phyloP scores from a whole-genome alignment of 331 rosid species.

The Malus hybrid region DNA sequence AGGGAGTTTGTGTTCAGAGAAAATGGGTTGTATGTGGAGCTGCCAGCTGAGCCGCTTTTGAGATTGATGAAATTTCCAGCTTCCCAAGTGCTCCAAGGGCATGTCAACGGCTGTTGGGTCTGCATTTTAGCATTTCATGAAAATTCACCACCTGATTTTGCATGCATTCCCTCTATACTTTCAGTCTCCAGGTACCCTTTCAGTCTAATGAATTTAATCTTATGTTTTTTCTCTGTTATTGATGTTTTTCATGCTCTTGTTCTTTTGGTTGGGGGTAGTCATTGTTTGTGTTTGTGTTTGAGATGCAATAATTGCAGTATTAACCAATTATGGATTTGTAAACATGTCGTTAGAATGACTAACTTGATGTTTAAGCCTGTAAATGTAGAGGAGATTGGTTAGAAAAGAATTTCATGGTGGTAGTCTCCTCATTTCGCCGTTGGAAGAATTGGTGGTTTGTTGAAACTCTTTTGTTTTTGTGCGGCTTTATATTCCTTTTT shows the following conservation, averaged over 20 bases:
- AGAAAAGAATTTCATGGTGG: background rate
- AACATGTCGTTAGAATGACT: background rate
- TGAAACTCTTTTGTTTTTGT: background rate
- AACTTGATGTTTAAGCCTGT: background rate
- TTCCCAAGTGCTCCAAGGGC: constrained; percentile 12
- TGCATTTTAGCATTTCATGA: too few species aligned
- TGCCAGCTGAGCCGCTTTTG: constrained; percentile 48
- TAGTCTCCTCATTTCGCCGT: background rate
- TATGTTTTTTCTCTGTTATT: constrained; percentile 1
- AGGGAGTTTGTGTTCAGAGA: constrained; percentile 52
- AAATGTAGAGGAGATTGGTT: constrained; percentile 5
- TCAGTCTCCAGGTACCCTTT: constrained; percentile 35
- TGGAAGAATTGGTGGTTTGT: background rate
- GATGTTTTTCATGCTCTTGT: background rate
- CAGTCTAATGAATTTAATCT: background rate
- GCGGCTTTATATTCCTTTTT: background rate
- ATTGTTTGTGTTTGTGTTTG: constrained; percentile 2
- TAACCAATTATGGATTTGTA: too few species aligned
- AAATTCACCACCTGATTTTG: too few species aligned
- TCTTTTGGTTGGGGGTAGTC: background rate
- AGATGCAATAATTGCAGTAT: too few species aligned
- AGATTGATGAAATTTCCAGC: constrained; percentile 18
- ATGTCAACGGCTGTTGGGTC: too few species aligned
- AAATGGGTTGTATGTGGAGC: constrained; percentile 42
- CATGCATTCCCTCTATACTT: constrained; percentile 1